Conservation (phyloP, 2,329 filamentous ascomycete species). For the Fusarium beomiforme region DNA sequence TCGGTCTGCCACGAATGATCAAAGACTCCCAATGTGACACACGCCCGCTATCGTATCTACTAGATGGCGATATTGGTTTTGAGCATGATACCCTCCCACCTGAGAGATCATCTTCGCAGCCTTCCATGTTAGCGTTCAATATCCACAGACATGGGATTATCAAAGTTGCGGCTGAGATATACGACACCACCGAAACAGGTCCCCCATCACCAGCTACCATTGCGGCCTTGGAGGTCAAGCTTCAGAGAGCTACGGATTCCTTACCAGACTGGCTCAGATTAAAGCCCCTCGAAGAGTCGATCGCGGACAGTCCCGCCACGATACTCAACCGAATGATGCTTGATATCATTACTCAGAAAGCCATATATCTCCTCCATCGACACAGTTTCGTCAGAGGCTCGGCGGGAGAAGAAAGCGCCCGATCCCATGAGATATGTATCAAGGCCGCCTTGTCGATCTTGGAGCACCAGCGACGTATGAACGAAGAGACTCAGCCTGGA, state of each 20-base stretch:
- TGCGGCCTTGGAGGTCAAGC: neutral
- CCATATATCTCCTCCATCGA: constrained; percentile 10
- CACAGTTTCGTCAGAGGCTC: constrained; percentile 1
- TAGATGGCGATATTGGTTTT: neutral
- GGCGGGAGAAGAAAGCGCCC: neutral
- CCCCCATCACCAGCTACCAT: neutral
- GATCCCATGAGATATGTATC: constrained; percentile 7
- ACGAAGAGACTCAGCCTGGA: constrained; percentile 26
- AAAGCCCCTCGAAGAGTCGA: constrained; percentile 3
- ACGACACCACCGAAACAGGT: constrained; percentile 7
- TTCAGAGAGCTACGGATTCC: neutral
- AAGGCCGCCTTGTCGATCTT: constrained; percentile 25
- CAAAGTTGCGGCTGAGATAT: constrained; percentile 5
- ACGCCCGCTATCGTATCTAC: constrained; percentile 4
- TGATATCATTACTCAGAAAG: constrained; percentile 9
- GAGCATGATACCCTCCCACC: neutral
- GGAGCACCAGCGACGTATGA: constrained; percentile 25
- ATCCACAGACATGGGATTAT: constrained; percentile 13
- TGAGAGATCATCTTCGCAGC: neutral
- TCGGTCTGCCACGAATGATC: constrained; percentile 30
- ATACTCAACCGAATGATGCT: constrained; percentile 18
- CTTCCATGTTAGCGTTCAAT: neutral
- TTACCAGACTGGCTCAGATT: constrained; percentile 15
- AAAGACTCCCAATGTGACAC: constrained; percentile 33
- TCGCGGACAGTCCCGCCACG: neutral